Evolutionary conservation across 257 asterid species (phyloP), one percentile per base, ranked within the genome.

Genomic region (Solanum gandarillasii): DNA sequence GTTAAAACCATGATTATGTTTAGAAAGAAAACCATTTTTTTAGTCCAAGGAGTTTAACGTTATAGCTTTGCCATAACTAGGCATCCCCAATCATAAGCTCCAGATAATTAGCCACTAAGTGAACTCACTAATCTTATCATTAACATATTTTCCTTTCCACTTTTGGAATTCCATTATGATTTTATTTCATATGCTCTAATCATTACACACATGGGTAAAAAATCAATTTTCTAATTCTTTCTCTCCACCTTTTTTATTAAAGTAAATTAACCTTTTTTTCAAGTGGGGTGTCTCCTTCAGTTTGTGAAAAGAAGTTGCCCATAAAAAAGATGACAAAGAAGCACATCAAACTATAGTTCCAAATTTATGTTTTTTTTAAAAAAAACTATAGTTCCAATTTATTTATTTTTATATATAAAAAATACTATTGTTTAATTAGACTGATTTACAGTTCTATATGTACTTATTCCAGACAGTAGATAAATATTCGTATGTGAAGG

Each of bases 131-230:
- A 70, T 58, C 27, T n/a, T 48, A 65, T 52, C 79, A 86, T 86
- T 85, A 62, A 78, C 23, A 70, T 32, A 16, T 41, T 74, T 76
- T 20, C 20, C 36, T 8, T 87, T 82, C 82, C 72, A 71, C 78
- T 71, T 89, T 60, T 52, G 67, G 88, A 65, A 83, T 84, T 46
- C 41, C 29, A 46, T 29, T 29, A 48, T 46, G 68, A 41, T 14
- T 46, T 7, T 39, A 27, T 83, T 73, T 70, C 83, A 87, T 87
- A 76, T 83, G 86, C 71, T 21, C 36, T 87, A 72, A 87, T 89
- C 76, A 89, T 87, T 72, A 71, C 87, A 36, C 81, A 89, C 87
- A 83, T 87, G 41, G 83, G 60, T 25, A 70, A 86, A 38, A 62
- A 36, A 38, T 38, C 76, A 32, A 38, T 72, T 27, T 62, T 74